Percentiles rank a stretch among this genome's conserved stretches.
Conservation (phyloP, 1,284 basidiomycete species). For the Phellopilus nigrolimitatus region DNA sequence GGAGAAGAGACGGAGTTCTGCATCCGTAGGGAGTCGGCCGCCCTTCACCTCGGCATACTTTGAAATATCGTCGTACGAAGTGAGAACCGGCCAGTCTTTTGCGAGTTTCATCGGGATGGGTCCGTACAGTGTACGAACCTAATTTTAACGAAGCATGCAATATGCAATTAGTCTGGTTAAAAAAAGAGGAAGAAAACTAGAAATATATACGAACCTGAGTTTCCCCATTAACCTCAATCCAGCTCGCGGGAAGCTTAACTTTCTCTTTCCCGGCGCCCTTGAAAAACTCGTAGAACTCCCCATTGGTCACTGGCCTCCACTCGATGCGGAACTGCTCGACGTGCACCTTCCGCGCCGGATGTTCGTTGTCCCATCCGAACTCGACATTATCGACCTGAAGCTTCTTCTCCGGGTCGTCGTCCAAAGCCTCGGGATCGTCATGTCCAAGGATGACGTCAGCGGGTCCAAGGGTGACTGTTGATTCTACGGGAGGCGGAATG, state of each 20-base stretch:
- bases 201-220: slow-evolving; percentile 37
- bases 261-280: slow-evolving; percentile 31
- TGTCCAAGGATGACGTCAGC: slow-evolving; percentile 71
- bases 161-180: slow-evolving; percentile 2
- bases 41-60: slow-evolving; percentile 81
- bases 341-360: slow-evolving; percentile 56
- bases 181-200: background rate
- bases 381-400: slow-evolving; percentile 38
- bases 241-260: slow-evolving; percentile 59
- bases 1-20: slow-evolving; percentile 79
- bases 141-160: background rate
- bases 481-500: slow-evolving; percentile 36
- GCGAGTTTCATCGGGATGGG: slow-evolving; percentile 76
- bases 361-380: slow-evolving; percentile 97
- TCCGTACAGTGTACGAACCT: slow-evolving; percentile 86
- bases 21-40: slow-evolving; percentile 87
- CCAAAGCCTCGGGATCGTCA: slow-evolving; percentile 76
- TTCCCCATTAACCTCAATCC: slow-evolving; percentile 51
- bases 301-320: slow-evolving; percentile 84
- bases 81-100: slow-evolving; percentile 82
- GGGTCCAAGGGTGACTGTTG: slow-evolving; percentile 56
- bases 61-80: slow-evolving; percentile 76
- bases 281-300: slow-evolving; percentile 65
- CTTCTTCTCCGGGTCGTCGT: slow-evolving; percentile 36
- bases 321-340: slow-evolving; percentile 70